phyloP scores from a whole-genome alignment of 1,284 basidiomycete species.

The Ganoderma lucidum region DNA sequence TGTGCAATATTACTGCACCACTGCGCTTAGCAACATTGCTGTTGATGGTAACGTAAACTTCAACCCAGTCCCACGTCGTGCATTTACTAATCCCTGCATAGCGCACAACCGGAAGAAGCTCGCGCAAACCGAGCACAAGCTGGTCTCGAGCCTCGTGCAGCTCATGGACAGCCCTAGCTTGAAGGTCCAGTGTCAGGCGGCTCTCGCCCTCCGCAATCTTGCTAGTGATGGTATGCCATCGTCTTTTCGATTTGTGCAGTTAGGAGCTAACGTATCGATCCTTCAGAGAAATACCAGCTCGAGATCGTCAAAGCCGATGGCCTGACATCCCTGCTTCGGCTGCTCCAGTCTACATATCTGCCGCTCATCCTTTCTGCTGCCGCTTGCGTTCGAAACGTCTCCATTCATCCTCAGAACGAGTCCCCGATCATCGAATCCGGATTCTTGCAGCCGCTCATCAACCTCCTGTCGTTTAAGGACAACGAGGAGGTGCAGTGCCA shows the following conservation, averaged over 20 bases:
- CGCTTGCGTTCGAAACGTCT: conserved; percentile 98
- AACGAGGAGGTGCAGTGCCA: conserved; percentile 99
- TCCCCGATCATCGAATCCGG: conserved; percentile 99
- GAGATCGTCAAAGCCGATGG: conserved; percentile 99
- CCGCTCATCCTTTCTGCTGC: conserved; percentile 99
- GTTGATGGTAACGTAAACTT: conserved; percentile 76
- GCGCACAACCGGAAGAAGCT: conserved; percentile 94
- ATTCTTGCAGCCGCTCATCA: conserved; percentile 96
- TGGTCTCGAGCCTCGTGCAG: conserved; percentile 93
- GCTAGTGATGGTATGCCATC: conserved; percentile 88
- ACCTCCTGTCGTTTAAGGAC: conserved; percentile 96
- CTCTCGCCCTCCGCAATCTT: conserved; percentile 94
- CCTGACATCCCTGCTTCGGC: conserved; percentile 90
- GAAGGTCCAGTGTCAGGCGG: conserved; percentile 99
- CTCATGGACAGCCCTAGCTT: conserved; percentile 98
- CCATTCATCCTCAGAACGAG: conserved; percentile 98
- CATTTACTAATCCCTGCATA: conserved; percentile 37
- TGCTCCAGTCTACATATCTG: conserved; percentile 96
- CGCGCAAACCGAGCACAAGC: conserved; percentile 92
- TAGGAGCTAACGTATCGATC: background rate
- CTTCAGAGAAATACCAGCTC: conserved; percentile 95
- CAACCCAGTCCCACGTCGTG: no score
- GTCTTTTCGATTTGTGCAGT: background rate
- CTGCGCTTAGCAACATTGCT: conserved; percentile 98
- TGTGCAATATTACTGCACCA: conserved; percentile 99